Conservation (phyloP, 805 yeast genomes). For the Tetrapisispora pingtungensis region DNA sequence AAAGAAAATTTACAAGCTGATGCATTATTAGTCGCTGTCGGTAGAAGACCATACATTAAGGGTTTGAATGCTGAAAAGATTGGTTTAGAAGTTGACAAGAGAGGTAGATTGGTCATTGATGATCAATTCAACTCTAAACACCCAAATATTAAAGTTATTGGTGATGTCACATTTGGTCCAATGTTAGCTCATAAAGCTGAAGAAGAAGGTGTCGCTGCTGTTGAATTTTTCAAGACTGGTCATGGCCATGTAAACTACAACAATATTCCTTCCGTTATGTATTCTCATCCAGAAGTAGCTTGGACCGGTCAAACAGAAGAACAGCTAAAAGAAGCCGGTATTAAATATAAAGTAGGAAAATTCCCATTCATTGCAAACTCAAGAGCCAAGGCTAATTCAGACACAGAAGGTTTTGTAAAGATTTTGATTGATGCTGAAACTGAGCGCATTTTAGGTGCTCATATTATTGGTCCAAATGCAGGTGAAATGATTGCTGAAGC, state of each 20-base stretch:
- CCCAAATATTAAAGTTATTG: slow-evolving; percentile 92
- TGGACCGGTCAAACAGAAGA: slow-evolving; percentile 98
- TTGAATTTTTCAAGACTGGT: slow-evolving; percentile 84
- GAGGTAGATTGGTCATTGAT: slow-evolving; percentile 90
- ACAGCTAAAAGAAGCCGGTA: slow-evolving; percentile 86
- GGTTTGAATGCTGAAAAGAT: slow-evolving; percentile 82
- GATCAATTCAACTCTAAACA: slow-evolving; percentile 84
- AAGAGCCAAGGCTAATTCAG: slow-evolving; percentile 96
- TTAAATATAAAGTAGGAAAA: slow-evolving; percentile 88
- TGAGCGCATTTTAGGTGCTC: slow-evolving; percentile 91
- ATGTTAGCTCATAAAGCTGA: slow-evolving; percentile 99
- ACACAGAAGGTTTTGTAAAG: slow-evolving; percentile 96
- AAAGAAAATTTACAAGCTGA: slow-evolving; percentile 76
- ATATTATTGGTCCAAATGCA: slow-evolving; percentile 95
- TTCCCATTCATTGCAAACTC: slow-evolving; percentile 99
- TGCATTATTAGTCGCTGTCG: slow-evolving; percentile 91
- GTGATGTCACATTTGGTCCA: slow-evolving; percentile 97
- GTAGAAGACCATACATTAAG: slow-evolving; percentile 94
- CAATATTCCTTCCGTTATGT: slow-evolving; percentile 97
- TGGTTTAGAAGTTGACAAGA: slow-evolving; percentile 84
- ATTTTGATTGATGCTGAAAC: slow-evolving; percentile 94
- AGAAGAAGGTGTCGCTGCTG: slow-evolving; percentile 99
- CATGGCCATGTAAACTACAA: slow-evolving; percentile 97
- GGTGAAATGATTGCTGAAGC: slow-evolving; percentile 99
- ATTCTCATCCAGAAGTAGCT: slow-evolving; percentile 98